phyloP scores from a whole-genome alignment of 768 basidiomycete species.

The Termitomyces sp. region DNA sequence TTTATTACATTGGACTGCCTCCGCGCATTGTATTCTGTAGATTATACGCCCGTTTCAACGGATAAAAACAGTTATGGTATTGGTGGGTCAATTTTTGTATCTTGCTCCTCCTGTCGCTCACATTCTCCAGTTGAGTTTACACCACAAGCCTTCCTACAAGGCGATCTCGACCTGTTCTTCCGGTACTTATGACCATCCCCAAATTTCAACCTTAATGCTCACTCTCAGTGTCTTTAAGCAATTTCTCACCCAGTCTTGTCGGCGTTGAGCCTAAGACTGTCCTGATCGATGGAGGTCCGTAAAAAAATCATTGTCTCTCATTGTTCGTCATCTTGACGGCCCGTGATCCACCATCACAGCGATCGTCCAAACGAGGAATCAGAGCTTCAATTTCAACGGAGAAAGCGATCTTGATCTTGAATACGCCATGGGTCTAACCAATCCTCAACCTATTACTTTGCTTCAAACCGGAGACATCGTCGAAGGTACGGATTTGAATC shows the following conservation, averaged over 20 bases:
- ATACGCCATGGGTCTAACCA: slow-evolving; percentile 46
- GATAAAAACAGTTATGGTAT: slow-evolving; percentile 22
- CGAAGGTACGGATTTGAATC: slow-evolving; percentile 21
- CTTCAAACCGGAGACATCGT: slow-evolving; percentile 39
- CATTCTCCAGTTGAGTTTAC: slow-evolving; percentile 4
- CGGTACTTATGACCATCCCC: slow-evolving; percentile 4
- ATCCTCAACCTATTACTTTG: slow-evolving; percentile 32
- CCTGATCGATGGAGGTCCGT: slow-evolving; percentile 28
- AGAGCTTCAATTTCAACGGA: slow-evolving; percentile 42
- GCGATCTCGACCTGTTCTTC: slow-evolving; percentile 33
- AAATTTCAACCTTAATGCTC: neutral
- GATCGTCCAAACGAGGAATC: slow-evolving; percentile 33
- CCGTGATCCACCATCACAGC: slow-evolving; percentile 19
- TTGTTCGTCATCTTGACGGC: neutral
- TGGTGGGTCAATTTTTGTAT: slow-evolving; percentile 8
- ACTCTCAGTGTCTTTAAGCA: slow-evolving; percentile 12
- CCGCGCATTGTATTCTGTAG: slow-evolving; percentile 20
- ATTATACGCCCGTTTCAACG: slow-evolving; percentile 21
- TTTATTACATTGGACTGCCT: slow-evolving; percentile 20
- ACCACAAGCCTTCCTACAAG: slow-evolving; percentile 7
- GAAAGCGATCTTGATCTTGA: slow-evolving; percentile 55
- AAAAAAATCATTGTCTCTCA: neutral
- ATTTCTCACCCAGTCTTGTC: slow-evolving; percentile 31
- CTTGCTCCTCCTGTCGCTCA: neutral
- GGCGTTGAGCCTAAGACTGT: slow-evolving; percentile 28